A percentile compares a stretch with the other conserved stretches of the same genome.
These are phyloP conservation scores for Mucor indicus DNA, from an alignment of 371 early-diverging fungal genomes.

Conservation along the genomic window DNA sequence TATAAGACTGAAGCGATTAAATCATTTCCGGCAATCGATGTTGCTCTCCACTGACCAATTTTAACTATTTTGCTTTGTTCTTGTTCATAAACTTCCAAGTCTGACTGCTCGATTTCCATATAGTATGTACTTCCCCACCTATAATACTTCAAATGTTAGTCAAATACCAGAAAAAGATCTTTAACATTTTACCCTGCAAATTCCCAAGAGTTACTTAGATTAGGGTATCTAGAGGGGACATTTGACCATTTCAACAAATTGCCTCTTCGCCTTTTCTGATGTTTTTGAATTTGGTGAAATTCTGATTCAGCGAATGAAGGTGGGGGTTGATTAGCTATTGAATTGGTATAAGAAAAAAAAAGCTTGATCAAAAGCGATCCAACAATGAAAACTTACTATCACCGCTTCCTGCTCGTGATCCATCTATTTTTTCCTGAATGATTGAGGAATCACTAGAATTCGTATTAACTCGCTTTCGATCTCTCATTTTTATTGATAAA, in stretches of 20 bases:
- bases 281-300: slow-evolving; percentile 36
- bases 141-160: neutral
- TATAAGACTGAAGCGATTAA: slow-evolving; percentile 53
- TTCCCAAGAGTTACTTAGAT: slow-evolving; percentile 37
- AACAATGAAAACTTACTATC: no score
- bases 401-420: no score
- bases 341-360: no score
- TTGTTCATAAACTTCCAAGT: slow-evolving; percentile 14
- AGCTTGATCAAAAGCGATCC: no score
- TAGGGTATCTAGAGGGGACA: slow-evolving; percentile 36
- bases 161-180: no score
- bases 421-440: no score
- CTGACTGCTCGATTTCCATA: slow-evolving; percentile 33
- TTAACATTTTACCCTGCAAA: slow-evolving; percentile 46
- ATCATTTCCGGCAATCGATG: slow-evolving; percentile 58
- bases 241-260: slow-evolving; percentile 32
- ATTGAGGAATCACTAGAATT: no score
- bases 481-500: no score
- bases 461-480: no score
- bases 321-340: slow-evolving; percentile 12
- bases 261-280: slow-evolving; percentile 16
- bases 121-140: slow-evolving; percentile 50
- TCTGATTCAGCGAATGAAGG: slow-evolving; percentile 49
- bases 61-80: slow-evolving; percentile 7
- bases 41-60: slow-evolving; percentile 48